A percentile compares a stretch with the other conserved stretches of the same genome.
Evolutionary conservation across 2,329 filamentous ascomycete species (phyloP).

Genomic region (Fonsecaea nubica): DNA sequence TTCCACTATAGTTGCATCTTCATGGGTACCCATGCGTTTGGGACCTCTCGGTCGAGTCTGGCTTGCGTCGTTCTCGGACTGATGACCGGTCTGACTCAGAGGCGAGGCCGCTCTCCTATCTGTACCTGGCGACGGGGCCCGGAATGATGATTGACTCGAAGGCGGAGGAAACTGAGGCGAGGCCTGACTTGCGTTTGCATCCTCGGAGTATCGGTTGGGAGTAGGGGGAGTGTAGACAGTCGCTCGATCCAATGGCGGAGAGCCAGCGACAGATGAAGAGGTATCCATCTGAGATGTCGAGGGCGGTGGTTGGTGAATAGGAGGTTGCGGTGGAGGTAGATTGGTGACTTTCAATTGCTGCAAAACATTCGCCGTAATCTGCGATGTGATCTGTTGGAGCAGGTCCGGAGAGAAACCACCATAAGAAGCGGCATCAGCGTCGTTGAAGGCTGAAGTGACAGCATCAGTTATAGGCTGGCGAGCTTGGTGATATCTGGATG

Average conservation of each 20-base stretch:
- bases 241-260: slow-evolving; percentile 50
- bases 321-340: slow-evolving; percentile 39
- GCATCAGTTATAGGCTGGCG: slow-evolving; percentile 62
- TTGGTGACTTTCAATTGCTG: slow-evolving; percentile 62
- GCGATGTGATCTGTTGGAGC: slow-evolving; percentile 61
- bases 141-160: slow-evolving; percentile 37
- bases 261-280: slow-evolving; percentile 49
- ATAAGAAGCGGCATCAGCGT: slow-evolving; percentile 53
- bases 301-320: slow-evolving; percentile 45
- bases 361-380: slow-evolving; percentile 65
- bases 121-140: slow-evolving; percentile 36
- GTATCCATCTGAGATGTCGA: slow-evolving; percentile 28
- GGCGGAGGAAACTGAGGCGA: slow-evolving; percentile 34
- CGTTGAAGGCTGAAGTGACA: slow-evolving; percentile 62
- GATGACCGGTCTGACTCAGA: slow-evolving; percentile 46
- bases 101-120: slow-evolving; percentile 46
- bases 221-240: slow-evolving; percentile 64
- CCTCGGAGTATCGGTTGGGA: slow-evolving; percentile 47
- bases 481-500: slow-evolving; percentile 38
- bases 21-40: slow-evolving; percentile 48
- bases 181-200: slow-evolving; percentile 20
- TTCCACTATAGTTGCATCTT: slow-evolving; percentile 67
- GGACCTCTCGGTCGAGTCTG: slow-evolving; percentile 44
- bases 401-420: slow-evolving; percentile 64
- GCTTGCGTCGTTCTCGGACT: slow-evolving; percentile 42